Conservation (phyloP, 371 early-diverging fungal species). For the Aphelidium insulamus region DNA sequence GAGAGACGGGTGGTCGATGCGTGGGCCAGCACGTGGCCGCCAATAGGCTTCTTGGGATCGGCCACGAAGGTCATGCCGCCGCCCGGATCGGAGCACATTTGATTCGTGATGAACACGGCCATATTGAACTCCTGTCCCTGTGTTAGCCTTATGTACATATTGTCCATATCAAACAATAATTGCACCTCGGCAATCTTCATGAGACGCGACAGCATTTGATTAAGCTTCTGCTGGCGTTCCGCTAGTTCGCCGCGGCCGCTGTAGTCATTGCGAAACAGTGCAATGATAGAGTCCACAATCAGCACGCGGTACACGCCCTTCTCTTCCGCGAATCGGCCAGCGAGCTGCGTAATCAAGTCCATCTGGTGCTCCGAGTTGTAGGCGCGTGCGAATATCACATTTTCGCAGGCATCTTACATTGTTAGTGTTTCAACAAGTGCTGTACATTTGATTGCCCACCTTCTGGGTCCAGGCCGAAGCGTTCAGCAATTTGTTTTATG, state of each 20-base stretch:
- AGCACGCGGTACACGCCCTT: conserved; percentile 34
- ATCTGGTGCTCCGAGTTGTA: conserved; percentile 66
- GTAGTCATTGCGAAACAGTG: conserved; percentile 52
- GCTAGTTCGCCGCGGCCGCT: conserved; percentile 67
- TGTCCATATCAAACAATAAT: conserved; percentile 8
- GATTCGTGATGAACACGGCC: conserved; percentile 74
- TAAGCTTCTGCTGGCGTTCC: conserved; percentile 73
- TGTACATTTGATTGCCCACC: too few relatives aligned
- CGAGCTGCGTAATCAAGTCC: conserved; percentile 41
- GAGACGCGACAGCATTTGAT: conserved; percentile 50
- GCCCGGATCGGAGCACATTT: conserved; percentile 39
- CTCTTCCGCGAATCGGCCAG: conserved; percentile 50
- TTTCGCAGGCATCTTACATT: conserved; percentile 22
- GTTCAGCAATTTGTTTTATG: conserved; percentile 41
- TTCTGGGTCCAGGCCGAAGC: conserved; percentile 43
- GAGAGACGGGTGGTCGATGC: conserved; percentile 44
- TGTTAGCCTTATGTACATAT: not conserved
- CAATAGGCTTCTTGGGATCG: conserved; percentile 68
- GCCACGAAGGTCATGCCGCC: conserved; percentile 44
- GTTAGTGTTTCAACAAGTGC: too few relatives aligned
- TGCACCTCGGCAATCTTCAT: conserved; percentile 62
- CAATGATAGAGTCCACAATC: conserved; percentile 56
- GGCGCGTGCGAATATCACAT: conserved; percentile 47
- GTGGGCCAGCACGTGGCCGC: conserved; percentile 38
- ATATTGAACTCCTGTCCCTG: conserved; percentile 70